These are phyloP conservation scores for Phlebiopsis gigantea DNA, from an alignment of 768 basidiomycete species.

Conservation along the genomic window DNA sequence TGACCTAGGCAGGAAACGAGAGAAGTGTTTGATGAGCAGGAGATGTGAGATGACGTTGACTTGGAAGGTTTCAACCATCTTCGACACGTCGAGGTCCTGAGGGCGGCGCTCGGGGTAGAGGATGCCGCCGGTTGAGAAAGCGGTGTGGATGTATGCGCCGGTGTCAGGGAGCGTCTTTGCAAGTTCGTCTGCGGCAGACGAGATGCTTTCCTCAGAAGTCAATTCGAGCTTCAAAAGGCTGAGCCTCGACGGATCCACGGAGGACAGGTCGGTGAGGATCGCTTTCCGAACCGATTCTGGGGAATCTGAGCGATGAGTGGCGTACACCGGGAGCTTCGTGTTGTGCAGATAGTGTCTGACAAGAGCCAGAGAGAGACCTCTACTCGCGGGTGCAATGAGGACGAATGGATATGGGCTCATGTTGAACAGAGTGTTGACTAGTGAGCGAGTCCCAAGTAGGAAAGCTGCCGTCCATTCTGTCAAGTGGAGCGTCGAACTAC, in stretches of 20 bases:
- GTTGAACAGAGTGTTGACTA: neutral
- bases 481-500: neutral
- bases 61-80: constrained; percentile 42
- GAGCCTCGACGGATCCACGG: constrained; percentile 41
- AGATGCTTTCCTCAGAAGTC: constrained; percentile 45
- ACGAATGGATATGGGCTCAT: constrained; percentile 35
- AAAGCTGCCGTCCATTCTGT: neutral
- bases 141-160: constrained; percentile 44
- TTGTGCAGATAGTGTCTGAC: constrained; percentile 47
- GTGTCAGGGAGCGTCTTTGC: constrained; percentile 17
- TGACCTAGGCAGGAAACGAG: constrained; percentile 44
- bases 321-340: constrained; percentile 47
- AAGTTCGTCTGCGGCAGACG: constrained; percentile 40
- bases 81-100: constrained; percentile 37
- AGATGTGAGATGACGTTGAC: constrained; percentile 58
- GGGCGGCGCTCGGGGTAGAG: constrained; percentile 52
- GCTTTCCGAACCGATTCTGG: constrained; percentile 31
- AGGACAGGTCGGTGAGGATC: constrained; percentile 38
- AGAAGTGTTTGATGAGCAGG: constrained; percentile 58
- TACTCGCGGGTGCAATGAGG: constrained; percentile 49
- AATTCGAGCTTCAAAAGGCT: constrained; percentile 46
- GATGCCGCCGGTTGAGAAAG: constrained; percentile 51
- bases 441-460: neutral
- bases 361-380: constrained; percentile 52
- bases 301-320: constrained; percentile 42